A percentile compares a stretch with the other conserved stretches of the same genome.
These are phyloP conservation scores for Fusarium ramigenum DNA, from an alignment of 2,329 filamentous ascomycete genomes.

Conservation along the genomic window DNA sequence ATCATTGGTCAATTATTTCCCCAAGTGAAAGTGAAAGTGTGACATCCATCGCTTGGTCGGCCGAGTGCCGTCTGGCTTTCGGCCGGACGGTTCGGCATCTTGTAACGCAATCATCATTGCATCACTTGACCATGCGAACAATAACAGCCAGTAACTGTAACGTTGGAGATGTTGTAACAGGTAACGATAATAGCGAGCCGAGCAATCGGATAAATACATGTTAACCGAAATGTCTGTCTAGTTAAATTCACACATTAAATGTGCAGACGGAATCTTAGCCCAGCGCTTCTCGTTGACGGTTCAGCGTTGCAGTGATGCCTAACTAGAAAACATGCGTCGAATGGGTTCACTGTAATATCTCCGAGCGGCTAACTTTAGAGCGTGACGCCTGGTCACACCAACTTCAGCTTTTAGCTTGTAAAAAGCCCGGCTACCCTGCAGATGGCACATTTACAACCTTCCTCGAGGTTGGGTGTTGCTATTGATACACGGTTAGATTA, in stretches of 20 bases:
- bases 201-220: fast-evolving
- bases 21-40: background rate
- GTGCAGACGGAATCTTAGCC: fast-evolving
- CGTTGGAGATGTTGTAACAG: too few relatives aligned
- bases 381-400: fast-evolving
- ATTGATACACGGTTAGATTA: fast-evolving
- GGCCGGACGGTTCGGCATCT: background rate
- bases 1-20: background rate
- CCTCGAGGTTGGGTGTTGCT: background rate
- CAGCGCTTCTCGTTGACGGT: fast-evolving
- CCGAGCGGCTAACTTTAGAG: too few relatives aligned
- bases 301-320: fast-evolving
- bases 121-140: background rate
- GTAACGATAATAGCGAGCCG: fast-evolving
- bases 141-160: background rate
- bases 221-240: background rate
- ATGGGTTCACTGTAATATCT: fast-evolving
- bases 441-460: too few relatives aligned
- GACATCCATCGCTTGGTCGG: background rate
- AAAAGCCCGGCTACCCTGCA: background rate
- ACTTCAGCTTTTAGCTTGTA: background rate
- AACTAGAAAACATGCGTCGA: fast-evolving
- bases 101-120: background rate
- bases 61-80: background rate
- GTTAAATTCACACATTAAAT: fast-evolving